Evolutionary conservation across 768 basidiomycete species (phyloP), one percentile per base, ranked within the genome.

Genomic region (Grammothele lineata): DNA sequence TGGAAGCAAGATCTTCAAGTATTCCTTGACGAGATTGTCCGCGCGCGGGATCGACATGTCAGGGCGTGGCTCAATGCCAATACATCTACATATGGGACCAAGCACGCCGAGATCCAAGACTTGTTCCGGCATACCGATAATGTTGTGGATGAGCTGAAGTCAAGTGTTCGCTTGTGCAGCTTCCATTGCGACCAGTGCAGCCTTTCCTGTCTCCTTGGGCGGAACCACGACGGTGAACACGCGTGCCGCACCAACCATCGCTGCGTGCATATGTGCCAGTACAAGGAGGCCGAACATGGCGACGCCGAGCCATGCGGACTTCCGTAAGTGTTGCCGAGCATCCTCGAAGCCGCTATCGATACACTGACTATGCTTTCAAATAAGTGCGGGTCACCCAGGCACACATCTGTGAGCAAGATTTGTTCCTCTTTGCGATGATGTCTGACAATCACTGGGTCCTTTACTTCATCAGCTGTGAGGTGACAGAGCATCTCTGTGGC

Each of bases 331-430:
- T 12, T 24, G 12, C 44, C 14, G 37, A 42, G 14, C 55, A 33
- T 30, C 27, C 15, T 21, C 9, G n/a, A n/a, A n/a, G n/a, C n/a
- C n/a, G n/a, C n/a, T n/a, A n/a, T n/a, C n/a, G n/a, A n/a, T n/a
- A n/a, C n/a, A n/a, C n/a, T n/a, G n/a, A n/a, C n/a, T n/a, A 35
- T n/a, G 17, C 6, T 27, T 48, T n/a, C n/a, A n/a, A n/a, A n/a
- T n/a, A n/a, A 82, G 80, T n/a, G 80, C 79, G 23, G 82, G 81
- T 0, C 81, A 83, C 49, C 59, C 70, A 18, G 78, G 77, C 11
- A 66, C 63, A 9, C 81, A 83, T 52, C 69, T 79, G 81, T 81
- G n/a, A n/a, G n/a, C n/a, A n/a, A 58, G 18, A 33, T n/a, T 18
- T 17, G 9, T n/a, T n/a, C 40, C 74, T 55, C 21, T 39, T 23